Conservation (phyloP, 495 filamentous ascomycete genomes). For the Hapsidospora chrysogenum region DNA sequence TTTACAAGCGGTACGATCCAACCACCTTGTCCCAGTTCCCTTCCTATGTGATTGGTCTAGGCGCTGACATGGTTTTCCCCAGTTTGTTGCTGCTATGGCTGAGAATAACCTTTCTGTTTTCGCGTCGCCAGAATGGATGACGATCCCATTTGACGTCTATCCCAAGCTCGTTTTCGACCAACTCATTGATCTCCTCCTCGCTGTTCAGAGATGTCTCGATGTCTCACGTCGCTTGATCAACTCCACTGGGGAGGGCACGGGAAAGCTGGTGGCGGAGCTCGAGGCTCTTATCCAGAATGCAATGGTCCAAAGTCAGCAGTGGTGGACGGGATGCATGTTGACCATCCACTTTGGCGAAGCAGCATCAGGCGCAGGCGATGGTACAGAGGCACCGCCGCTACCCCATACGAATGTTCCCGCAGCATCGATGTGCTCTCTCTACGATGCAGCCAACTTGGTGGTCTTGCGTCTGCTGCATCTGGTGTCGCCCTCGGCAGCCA, state of each 20-base stretch:
- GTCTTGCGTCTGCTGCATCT: neutral
- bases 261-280: neutral
- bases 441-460: slow-evolving; percentile 1
- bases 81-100: slow-evolving; percentile 1
- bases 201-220: neutral
- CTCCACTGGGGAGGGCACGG: neutral
- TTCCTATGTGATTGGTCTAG: no score
- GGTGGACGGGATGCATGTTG: neutral
- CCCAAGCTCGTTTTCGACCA: slow-evolving; percentile 1
- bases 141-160: neutral
- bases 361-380: neutral
- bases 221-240: neutral
- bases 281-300: neutral
- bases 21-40: no score
- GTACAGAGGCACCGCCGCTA: neutral
- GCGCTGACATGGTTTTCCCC: neutral
- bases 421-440: neutral
- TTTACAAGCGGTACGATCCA: neutral
- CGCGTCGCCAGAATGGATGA: neutral
- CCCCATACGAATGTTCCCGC: neutral
- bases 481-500: neutral
- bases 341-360: neutral
- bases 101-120: neutral
- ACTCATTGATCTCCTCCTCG: neutral
- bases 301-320: neutral